Evolutionary conservation across 2,329 filamentous ascomycete genomes (phyloP).

Genomic region (Trichoderma sp.): DNA sequence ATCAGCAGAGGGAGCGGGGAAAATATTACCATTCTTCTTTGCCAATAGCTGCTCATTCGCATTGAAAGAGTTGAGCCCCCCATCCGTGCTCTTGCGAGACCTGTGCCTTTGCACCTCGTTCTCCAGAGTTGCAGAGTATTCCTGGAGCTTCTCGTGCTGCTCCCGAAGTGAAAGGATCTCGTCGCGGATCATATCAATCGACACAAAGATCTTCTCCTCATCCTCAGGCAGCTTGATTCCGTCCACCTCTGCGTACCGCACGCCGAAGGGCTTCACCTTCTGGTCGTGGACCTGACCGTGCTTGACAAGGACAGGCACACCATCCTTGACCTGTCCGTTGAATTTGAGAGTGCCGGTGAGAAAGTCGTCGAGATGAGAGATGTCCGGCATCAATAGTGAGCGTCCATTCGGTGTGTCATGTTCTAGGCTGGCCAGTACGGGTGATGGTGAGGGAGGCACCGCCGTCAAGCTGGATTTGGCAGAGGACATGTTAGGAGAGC

Average conservation of each 20-base stretch:
- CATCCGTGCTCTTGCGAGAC: constrained; percentile 47
- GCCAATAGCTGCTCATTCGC: constrained; percentile 49
- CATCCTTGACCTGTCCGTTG: constrained; percentile 54
- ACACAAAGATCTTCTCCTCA: constrained; percentile 61
- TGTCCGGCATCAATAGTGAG: constrained; percentile 55
- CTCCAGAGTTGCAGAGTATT: constrained; percentile 57
- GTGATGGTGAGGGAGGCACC: constrained; percentile 44
- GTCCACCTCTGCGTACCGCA: constrained; percentile 53
- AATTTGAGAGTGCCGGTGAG: constrained; percentile 58
- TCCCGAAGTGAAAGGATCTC: constrained; percentile 59
- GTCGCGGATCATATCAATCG: constrained; percentile 63
- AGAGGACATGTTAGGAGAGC: constrained; percentile 44
- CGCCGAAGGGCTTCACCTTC: constrained; percentile 39
- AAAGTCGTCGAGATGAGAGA: constrained; percentile 59
- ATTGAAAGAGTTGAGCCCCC: constrained; percentile 48
- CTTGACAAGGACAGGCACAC: constrained; percentile 59
- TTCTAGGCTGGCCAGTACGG: constrained; percentile 37
- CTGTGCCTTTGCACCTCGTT: constrained; percentile 55
- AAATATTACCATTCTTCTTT: constrained; percentile 59
- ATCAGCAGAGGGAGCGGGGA: background rate
- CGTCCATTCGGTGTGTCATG: constrained; percentile 50
- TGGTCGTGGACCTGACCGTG: constrained; percentile 54
- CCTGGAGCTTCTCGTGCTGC: constrained; percentile 58
- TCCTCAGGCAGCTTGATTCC: constrained; percentile 54
- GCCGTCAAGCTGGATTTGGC: constrained; percentile 48